Evolutionary conservation across 2,329 filamentous ascomycete genomes (phyloP), one percentile per base, ranked within the genome.

Genomic region (Capronia coronata): DNA sequence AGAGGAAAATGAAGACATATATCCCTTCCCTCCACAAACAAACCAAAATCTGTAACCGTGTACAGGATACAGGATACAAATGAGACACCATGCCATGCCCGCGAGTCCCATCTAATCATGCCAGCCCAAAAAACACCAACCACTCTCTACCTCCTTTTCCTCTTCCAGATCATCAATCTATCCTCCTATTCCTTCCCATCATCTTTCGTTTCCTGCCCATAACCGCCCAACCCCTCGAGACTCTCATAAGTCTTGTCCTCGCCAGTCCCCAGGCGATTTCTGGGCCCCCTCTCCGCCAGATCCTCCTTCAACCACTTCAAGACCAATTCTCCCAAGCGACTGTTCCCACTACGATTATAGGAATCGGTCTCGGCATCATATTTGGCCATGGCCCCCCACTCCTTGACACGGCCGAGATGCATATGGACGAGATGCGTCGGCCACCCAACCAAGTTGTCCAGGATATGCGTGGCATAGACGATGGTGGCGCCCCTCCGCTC

Each of bases 401-500:
- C 86, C 74, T 87, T 90, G 55, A 96, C 84, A 55, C 77, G 80
- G 22, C 93, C 93, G 40, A 95, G 68, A 64, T 89, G 84, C 91
- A 98, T 96, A 67, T 97, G 91, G 43, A 94, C 90, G 30, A 98
- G 75, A 69, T 98, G 90, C 1, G 87, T 94, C 5, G 93, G 93
- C 93, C 93, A 98, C 16, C 84, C 83, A 0, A 89, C 89, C 43
- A 98, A 73, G 66, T 97, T 96, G 65, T 98, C 93, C 59, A 98
- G 71, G 57, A 98, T 96, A 68, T 98, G 93, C 11, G 93, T 98
- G 6, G 93, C 93, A 66, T 98, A 98, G 23, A 98, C 89, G 61
- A 98, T 87, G 3, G 93, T 96, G 65, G 90, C 96, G 32, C 81
- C 76, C 46, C 91, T 76, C 6, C 65, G 73, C 70, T 91, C 85